Evolutionary conservation across 495 filamentous ascomycete species (phyloP), one percentile per base, ranked within the genome.

Genomic region (Rostrohypoxylon terebratum): DNA sequence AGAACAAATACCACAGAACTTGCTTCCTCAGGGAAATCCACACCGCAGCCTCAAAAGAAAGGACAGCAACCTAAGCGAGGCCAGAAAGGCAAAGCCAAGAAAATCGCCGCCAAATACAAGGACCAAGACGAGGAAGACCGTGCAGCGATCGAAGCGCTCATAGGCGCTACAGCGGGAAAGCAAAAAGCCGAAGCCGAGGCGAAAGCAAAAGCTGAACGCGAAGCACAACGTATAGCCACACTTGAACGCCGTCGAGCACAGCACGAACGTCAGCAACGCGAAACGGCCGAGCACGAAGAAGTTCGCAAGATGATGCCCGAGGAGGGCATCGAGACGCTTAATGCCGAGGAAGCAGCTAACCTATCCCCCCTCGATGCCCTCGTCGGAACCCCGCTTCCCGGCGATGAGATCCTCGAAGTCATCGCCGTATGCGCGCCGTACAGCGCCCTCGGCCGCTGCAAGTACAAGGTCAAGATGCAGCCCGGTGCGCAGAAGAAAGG

Each of bases 41-140:
- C 60, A 34, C 63, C 68, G 25, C 58, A 78, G 10, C 69, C 77
- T 21, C 71, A 80, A 42, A 77, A 78, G 45, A 82, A 87, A 78
- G 73, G 58, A 1, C 77, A 81, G 55, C 72, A 79, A 34, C 47
- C 66, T 13, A 89, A 91, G 42, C 93, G 95, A 25, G 96, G 94
- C 40, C 95, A 97, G 80, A 89, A 87, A 63, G 86, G 84, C 48
- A 99, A 97, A 77, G 88, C 89, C 50, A 97, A 96, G 83, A 97
- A 96, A 75, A 88, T 92, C 0, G 93, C 93, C 25, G 81, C 87
- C 51, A 98, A 98, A 81, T 99, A 99, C 79, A 94, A 93, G 34
- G 85, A 96, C 74, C 96, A 99, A 85, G 94, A 97, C 75, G 94
- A 96, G 16, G 94, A 96, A 76, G 96, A 99, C 70, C 92, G 94